Evolutionary conservation across 2,329 filamentous ascomycete genomes (phyloP), one percentile per base, ranked within the genome.

Genomic region (Fusarium circinatum): DNA sequence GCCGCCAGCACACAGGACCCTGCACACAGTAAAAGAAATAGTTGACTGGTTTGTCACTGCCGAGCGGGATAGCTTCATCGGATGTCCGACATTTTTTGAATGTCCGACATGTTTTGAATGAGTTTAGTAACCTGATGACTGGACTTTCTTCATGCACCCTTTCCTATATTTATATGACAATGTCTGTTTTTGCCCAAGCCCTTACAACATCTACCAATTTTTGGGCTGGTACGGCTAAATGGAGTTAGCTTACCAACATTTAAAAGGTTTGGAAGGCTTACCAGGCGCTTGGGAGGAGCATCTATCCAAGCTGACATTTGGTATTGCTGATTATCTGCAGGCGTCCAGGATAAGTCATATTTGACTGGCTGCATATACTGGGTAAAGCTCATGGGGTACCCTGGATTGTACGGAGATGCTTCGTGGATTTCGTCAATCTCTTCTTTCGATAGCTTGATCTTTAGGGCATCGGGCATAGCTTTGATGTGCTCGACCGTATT

Each of bases 401-500:
- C 49, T 0, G 51, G 65, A 17, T 60, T 48, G 6, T 68, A 75
- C 0, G 62, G 51, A 3, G 60, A 62, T 1, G 58, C 71, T 12
- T 73, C 28, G 20, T 75, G 60, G 1, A 75, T 75, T 5, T 39
- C 54, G 0, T 70, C 41, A 0, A 70, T 39, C 1, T 75, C 69
- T 0, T 68, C 48, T 18, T 61, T 65, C 1, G 59, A 28, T 6
- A 75, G 60, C 2, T 56, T 38, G 8, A 75, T 45, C 8, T 36
- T 39, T 1, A 75, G 3, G 3, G 65, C 73, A 0, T 72, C 57
- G 0, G 65, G 52, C 44, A 73, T 66, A 2, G 62, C 65, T 1
- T 68, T 55, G 14, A 75, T 10, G 3, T 75, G 73, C 1, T 68
- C 62, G 2, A 73, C 47, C 0, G 49, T 70, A 47, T 73, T 68